Percentiles rank a stretch among this genome's conserved stretches.
Conservation (phyloP, 306 rosid genomes). For the Trichosanthes cucumerina region DNA sequence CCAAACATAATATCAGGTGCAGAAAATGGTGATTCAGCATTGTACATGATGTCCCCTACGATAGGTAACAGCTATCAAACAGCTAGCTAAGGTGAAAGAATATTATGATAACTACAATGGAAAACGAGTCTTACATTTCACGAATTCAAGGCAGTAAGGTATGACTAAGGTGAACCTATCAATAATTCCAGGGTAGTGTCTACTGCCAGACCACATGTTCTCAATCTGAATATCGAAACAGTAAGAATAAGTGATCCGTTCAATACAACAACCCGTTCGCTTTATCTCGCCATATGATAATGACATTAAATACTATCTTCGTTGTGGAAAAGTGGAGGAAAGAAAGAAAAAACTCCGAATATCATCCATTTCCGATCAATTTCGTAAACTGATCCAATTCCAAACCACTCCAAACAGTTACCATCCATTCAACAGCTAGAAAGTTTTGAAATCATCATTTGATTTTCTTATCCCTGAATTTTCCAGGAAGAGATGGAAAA, state of each 20-base stretch:
- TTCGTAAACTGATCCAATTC: neutral
- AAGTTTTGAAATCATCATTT: neutral
- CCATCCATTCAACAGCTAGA: neutral
- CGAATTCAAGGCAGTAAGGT: constrained; percentile 77
- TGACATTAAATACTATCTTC: neutral
- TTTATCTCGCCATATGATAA: neutral
- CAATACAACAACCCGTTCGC: neutral
- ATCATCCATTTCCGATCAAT: neutral
- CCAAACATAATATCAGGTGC: constrained; percentile 86
- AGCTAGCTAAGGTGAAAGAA: neutral
- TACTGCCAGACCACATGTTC: constrained; percentile 76
- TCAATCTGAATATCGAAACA: constrained; percentile 46
- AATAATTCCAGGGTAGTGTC: constrained; percentile 29
- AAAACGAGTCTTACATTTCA: constrained; percentile 46
- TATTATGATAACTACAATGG: neutral
- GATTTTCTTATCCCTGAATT: neutral
- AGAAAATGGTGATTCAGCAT: constrained; percentile 48
- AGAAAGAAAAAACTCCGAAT: neutral
- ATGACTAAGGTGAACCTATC: constrained; percentile 82
- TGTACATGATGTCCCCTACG: constrained; percentile 62
- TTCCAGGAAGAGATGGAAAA: constrained; percentile 8
- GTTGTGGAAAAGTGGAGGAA: neutral
- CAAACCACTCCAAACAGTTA: neutral
- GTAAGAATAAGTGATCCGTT: neutral
- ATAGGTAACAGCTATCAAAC: constrained; percentile 14